Conservation (phyloP, 257 asterid species). For the Gynochthodes officinalis region DNA sequence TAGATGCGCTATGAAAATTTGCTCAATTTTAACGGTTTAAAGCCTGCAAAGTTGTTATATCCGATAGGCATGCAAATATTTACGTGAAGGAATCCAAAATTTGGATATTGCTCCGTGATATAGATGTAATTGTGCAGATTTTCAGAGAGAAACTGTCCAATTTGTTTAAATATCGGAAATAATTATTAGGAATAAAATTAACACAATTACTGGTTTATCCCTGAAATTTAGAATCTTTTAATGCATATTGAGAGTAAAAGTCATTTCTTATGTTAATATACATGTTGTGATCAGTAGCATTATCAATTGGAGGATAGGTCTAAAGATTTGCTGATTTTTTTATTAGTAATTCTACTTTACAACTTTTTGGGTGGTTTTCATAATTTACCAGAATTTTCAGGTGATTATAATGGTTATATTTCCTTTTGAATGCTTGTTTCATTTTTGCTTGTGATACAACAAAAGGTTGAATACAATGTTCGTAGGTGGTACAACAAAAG, state of each 20-base stretch:
- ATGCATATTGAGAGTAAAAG: neutral
- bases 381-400: neutral
- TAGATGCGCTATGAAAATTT: neutral
- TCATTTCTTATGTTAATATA: neutral
- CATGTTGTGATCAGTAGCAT: neutral
- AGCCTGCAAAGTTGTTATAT: neutral
- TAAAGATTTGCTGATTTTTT: neutral
- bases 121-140: neutral
- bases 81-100: neutral
- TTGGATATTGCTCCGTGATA: neutral
- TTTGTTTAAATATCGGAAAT: neutral
- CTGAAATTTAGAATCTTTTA: neutral
- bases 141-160: neutral
- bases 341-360: neutral
- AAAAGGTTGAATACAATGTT: no score
- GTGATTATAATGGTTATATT: neutral
- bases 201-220: neutral
- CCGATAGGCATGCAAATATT: neutral
- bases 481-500: no score
- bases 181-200: neutral
- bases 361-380: neutral
- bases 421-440: neutral
- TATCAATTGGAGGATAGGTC: neutral
- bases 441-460: no score
- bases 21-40: neutral